Percentiles rank a stretch among this genome's conserved stretches.
Evolutionary conservation across 1,139 yeast genomes (phyloP).

Genomic region (Yamadazyma songkhlaensis): DNA sequence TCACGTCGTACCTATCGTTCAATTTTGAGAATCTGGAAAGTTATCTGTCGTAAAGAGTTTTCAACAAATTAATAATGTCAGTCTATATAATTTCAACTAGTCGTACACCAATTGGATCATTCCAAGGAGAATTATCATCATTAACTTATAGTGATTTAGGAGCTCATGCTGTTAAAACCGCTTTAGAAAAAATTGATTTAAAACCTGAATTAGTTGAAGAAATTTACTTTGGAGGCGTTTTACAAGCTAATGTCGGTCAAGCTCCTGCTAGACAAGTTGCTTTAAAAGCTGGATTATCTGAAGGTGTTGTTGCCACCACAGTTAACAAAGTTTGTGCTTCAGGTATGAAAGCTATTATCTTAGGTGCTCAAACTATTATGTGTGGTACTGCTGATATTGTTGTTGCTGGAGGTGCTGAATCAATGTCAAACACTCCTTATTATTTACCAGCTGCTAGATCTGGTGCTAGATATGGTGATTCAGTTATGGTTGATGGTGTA

Average conservation of each 20-base stretch:
- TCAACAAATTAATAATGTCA: slow-evolving; percentile 18
- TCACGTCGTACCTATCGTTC: slow-evolving; percentile 1
- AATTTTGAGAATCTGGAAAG: slow-evolving; percentile 1
- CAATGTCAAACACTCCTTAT: slow-evolving; percentile 96
- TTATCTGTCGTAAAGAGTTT: not conserved
- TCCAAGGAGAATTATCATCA: slow-evolving; percentile 79
- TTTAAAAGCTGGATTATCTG: slow-evolving; percentile 79
- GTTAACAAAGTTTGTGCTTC: slow-evolving; percentile 97
- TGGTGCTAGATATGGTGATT: slow-evolving; percentile 89
- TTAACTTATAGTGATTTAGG: slow-evolving; percentile 84
- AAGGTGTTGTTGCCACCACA: slow-evolving; percentile 78
- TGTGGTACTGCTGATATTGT: slow-evolving; percentile 91
- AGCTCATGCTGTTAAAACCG: slow-evolving; percentile 86
- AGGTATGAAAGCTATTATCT: slow-evolving; percentile 86
- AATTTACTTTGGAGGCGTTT: slow-evolving; percentile 87
- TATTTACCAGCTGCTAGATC: slow-evolving; percentile 81
- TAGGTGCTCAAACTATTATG: slow-evolving; percentile 86
- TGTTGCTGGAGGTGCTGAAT: slow-evolving; percentile 96
- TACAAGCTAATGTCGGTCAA: slow-evolving; percentile 93
- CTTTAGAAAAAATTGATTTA: slow-evolving; percentile 75
- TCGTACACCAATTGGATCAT: slow-evolving; percentile 94
- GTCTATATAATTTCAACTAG: slow-evolving; percentile 90
- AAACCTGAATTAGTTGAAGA: slow-evolving; percentile 82
- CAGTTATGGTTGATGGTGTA: slow-evolving; percentile 76
- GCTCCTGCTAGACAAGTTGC: slow-evolving; percentile 99